A percentile compares a stretch with the other conserved stretches of the same genome.
Conservation (phyloP, 169 alveolate genomes). For the Perkinsus marinus region DNA sequence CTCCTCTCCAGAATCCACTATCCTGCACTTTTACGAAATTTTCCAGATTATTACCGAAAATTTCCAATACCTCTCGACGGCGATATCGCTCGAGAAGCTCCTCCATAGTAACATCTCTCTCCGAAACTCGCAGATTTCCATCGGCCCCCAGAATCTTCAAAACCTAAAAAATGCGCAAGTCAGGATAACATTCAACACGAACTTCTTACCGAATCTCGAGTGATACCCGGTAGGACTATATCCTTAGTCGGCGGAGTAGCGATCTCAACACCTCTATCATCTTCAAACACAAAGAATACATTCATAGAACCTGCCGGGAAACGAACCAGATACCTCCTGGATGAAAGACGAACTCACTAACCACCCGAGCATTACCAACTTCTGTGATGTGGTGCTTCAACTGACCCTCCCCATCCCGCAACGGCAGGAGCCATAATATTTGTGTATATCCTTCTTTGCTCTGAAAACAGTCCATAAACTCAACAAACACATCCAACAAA, state of each 20-base stretch:
- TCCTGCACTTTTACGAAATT: too few species aligned
- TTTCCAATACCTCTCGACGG: background rate
- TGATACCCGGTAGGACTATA: background rate
- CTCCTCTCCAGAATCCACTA: background rate
- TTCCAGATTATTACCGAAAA: background rate
- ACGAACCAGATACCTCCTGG: background rate
- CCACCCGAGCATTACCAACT: background rate
- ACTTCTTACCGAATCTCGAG: background rate
- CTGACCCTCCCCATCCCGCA: background rate
- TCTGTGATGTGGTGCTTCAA: background rate
- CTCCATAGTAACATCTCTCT: background rate
- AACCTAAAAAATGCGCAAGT: background rate
- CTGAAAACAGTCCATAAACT: too few species aligned
- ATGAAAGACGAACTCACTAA: background rate
- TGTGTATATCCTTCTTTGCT: background rate
- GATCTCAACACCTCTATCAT: background rate
- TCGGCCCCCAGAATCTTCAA: background rate
- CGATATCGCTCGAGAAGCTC: background rate
- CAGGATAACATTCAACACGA: background rate
- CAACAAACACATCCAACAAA: background rate
- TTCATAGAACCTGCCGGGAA: background rate
- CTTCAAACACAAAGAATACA: background rate
- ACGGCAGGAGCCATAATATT: background rate
- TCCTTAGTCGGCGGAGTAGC: background rate
- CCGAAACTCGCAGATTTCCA: background rate